Evolutionary conservation across 2,329 filamentous ascomycete genomes (phyloP), one percentile per base, ranked within the genome.

Genomic region (Fusarium sulawesiense): DNA sequence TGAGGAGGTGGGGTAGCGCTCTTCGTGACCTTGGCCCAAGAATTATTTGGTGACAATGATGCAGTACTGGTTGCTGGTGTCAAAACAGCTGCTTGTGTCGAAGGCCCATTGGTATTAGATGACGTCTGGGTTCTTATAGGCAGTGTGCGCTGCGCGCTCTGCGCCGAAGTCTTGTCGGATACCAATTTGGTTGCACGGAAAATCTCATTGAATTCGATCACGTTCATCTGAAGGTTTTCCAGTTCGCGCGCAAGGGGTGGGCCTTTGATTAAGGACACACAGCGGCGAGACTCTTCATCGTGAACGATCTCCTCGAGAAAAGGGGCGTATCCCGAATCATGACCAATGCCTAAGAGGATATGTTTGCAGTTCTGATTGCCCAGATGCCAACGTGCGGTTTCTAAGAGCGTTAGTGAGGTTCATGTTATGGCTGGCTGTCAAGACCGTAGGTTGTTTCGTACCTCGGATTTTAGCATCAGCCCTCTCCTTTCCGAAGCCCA

Each of bases 381-480:
- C 48, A 91, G 78, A 76, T 91, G 84, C 84, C 87, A 90, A 48
- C 81, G 80, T 11, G 86, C 81, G 21, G 78, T 80, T 76, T 88
- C 86, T 87, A 66, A 18, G 18, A 32, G 14, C 18, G 61, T 73
- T 42, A 74, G 66, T 27, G 27, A 46, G 20, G 23, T 23, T 37
- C 18, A 11, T 37, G n/a, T 18, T 7, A 37, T 37, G 34, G 10
- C 34, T 53, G 20, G 10, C 40, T 51, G 12, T n/a, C 12, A n/a
- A 37, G 18, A 10, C 2, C 34, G 10, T 37, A n/a, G 34, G 18
- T n/a, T 11, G 10, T 37, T n/a, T 37, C 34, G 18, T 77, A 88
- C 87, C 87, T 83, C 84, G 85, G 69, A 91, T 86, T 76, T 91
- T 91, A 48, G 83, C 83, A 74, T 88, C 86, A 10, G 86, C 84